Evolutionary conservation across 148 eudicot genomes (phyloP), one percentile per base, ranked within the genome.

Genomic region (Vaccinium myrtillus): DNA sequence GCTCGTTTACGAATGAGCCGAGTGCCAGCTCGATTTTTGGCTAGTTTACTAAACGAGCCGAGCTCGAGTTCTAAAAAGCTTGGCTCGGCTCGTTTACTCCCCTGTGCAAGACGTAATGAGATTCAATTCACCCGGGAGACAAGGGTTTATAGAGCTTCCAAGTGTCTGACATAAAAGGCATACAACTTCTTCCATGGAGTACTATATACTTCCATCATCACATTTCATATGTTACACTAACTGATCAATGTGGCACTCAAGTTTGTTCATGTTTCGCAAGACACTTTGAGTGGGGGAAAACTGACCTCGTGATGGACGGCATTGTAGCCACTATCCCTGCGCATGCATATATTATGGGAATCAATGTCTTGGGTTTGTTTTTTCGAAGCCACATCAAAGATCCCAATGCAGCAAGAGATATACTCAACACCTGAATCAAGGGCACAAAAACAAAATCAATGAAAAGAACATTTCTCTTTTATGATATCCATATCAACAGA

Each of bases 331-430:
- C 91, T 79, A 97, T 92, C 63, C 94, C 96, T 59, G 99, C 99
- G 88, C 98, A 93, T 81, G 92, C 88, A 86, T 97, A 97, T 87
- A 97, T 93, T 53, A 97, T 83, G 39, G 99, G 98, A 76, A 95
- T 91, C 91, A 97, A 86, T 30, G 96, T 90, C 91, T 90, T 94
- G 74, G 99, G 99, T 85, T 95, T 97, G 90, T 97, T 95, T 86
- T 95, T 97, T 87, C 99, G 87, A 50, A 97, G 98, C 99, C 99
- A 97, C 91, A 97, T 95, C 92, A 97, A 89, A 81, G 99, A 97
- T 87, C 98, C 98, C 92, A 97, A 84, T 54, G 98, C 97, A 83
- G 99, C 98, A 67, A 97, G 95, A 77, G 98, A 94, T 86, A 97
- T 87, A 79, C 93, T 89, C 87, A 97, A 86, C 53, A 94, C 95